Conservation (phyloP, 2,329 filamentous ascomycete species). For the Epichloe aotearoae region DNA sequence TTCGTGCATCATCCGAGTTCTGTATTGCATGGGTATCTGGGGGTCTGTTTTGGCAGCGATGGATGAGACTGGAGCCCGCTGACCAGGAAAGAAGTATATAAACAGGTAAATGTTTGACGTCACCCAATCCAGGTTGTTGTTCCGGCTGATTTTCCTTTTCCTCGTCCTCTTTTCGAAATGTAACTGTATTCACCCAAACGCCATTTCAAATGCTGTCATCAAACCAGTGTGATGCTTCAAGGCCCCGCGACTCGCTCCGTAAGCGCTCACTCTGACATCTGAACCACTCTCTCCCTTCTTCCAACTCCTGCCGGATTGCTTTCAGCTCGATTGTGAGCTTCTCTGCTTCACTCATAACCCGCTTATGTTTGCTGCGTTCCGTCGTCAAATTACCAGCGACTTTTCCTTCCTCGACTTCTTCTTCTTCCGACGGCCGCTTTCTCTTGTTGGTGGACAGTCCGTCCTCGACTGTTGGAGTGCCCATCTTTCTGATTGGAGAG, state of each 20-base stretch:
- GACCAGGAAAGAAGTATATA: not conserved
- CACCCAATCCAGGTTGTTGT: not conserved
- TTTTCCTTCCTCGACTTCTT: conserved; percentile 13
- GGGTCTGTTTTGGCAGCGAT: not conserved
- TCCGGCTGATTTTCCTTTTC: not conserved
- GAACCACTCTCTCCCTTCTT: conserved; percentile 34
- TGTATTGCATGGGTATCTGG: not conserved
- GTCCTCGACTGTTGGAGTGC: conserved; percentile 2
- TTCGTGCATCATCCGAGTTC: not conserved
- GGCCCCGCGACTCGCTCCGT: conserved; percentile 21
- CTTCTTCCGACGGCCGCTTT: conserved; percentile 19
- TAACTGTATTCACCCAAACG: conserved; percentile 1
- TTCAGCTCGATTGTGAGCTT: conserved; percentile 27
- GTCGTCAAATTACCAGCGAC: conserved; percentile 4
- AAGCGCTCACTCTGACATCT: conserved; percentile 30
- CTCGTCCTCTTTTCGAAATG: not conserved
- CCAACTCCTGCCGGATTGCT: conserved; percentile 29
- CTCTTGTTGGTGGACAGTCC: conserved; percentile 15
- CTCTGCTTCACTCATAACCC: conserved; percentile 29
- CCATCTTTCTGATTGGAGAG: conserved; percentile 1
- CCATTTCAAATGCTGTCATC: conserved; percentile 16
- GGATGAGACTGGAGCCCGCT: not conserved
- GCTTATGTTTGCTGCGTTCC: conserved; percentile 20
- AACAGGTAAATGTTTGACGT: not conserved
- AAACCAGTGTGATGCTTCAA: conserved; percentile 20